phyloP scores from a whole-genome alignment of 192 early-diverging fungal species.

The Podochytrium sp. region DNA sequence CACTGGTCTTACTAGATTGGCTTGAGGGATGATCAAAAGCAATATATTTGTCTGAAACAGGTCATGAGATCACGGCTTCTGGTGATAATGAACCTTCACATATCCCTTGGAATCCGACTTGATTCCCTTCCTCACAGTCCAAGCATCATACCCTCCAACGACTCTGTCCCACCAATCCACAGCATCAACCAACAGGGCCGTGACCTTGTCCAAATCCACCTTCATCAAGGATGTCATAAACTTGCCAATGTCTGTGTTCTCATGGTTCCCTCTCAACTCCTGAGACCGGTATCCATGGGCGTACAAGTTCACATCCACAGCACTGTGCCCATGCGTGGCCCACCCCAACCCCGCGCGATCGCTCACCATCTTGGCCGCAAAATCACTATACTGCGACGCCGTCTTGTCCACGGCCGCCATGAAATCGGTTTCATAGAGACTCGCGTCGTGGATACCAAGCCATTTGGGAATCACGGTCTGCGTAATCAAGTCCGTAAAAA shows the following conservation, averaged over 20 bases:
- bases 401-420: conserved; percentile 41
- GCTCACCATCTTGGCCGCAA: conserved; percentile 47
- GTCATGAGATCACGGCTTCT: no score
- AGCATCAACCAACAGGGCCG: conserved; percentile 50
- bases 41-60: no score
- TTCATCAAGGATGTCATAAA: conserved; percentile 67
- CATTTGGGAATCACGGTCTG: conserved; percentile 64
- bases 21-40: no score
- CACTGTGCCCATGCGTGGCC: conserved; percentile 92
- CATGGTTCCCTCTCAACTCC: conserved; percentile 75
- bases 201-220: conserved; percentile 66
- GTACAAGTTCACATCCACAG: conserved; percentile 93
- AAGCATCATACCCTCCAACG: no score
- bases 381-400: conserved; percentile 45
- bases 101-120: no score
- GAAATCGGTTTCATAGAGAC: conserved; percentile 46
- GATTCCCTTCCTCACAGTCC: no score
- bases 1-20: no score
- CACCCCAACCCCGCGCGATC: conserved; percentile 54
- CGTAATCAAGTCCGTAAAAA: conserved; percentile 48
- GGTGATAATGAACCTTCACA: not conserved
- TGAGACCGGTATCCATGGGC: conserved; percentile 71
- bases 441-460: conserved; percentile 73
- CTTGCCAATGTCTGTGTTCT: conserved; percentile 83
- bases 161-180: conserved; percentile 10